Evolutionary conservation across 257 asterid species (phyloP).

Genomic region (Nicotiana undulata): DNA sequence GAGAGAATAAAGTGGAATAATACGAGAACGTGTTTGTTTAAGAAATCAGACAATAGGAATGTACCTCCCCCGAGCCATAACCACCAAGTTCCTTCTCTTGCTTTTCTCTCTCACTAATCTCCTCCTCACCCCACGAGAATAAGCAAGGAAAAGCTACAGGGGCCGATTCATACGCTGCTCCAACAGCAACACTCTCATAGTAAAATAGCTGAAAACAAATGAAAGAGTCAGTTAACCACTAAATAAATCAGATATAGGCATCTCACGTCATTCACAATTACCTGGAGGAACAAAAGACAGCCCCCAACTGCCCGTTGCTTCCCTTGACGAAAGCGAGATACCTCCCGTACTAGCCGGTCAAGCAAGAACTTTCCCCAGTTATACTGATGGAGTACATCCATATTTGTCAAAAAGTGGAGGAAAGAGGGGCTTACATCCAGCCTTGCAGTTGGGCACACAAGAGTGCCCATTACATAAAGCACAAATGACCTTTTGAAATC

Average conservation of each 20-base stretch:
- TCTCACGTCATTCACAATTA: constrained; percentile 17
- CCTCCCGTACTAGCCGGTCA: constrained; percentile 92
- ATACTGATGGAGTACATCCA: constrained; percentile 85
- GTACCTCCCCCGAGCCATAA: constrained; percentile 97
- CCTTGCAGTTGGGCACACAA: constrained; percentile 92
- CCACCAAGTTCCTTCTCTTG: constrained; percentile 94
- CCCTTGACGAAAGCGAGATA: constrained; percentile 95
- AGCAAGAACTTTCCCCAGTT: constrained; percentile 98
- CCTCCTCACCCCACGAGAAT: constrained; percentile 97
- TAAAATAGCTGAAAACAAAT: constrained; percentile 66
- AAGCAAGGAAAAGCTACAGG: constrained; percentile 89
- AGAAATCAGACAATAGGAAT: constrained; percentile 1
- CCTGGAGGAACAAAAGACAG: constrained; percentile 97
- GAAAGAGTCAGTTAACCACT: constrained; percentile 2
- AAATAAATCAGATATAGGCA: background rate
- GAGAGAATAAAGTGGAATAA: constrained; percentile 11
- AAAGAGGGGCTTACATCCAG: constrained; percentile 97
- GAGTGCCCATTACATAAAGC: constrained; percentile 90
- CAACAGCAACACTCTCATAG: constrained; percentile 96
- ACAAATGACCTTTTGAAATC: constrained; percentile 94
- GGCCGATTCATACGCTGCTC: constrained; percentile 72
- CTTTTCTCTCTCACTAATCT: constrained; percentile 93
- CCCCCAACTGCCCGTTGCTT: constrained; percentile 99
- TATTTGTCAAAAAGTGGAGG: constrained; percentile 83
- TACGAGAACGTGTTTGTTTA: constrained; percentile 4